These are phyloP conservation scores for Curvularia spicifera DNA, from an alignment of 2,329 filamentous ascomycete genomes.

Conservation along the genomic window DNA sequence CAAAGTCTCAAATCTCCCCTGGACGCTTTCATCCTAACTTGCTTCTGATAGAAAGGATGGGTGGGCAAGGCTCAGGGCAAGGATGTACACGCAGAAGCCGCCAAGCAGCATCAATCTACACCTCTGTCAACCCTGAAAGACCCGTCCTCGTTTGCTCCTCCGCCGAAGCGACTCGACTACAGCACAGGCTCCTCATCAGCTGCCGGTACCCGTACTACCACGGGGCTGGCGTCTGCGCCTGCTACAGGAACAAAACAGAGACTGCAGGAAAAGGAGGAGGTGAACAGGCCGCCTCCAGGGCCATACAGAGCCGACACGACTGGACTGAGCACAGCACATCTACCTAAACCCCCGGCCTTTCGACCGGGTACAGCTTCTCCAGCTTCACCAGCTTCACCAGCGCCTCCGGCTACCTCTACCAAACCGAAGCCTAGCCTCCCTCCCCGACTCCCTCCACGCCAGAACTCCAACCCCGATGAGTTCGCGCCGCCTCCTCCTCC, in stretches of 20 bases:
- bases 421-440: conserved; percentile 64
- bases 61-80: conserved; percentile 60
- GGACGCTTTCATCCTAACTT: conserved; percentile 16
- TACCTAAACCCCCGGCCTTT: conserved; percentile 73
- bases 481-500: conserved; percentile 56
- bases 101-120: conserved; percentile 60
- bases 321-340: conserved; percentile 69
- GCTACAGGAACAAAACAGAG: conserved; percentile 49
- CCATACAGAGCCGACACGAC: conserved; percentile 74
- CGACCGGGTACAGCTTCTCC: conserved; percentile 44
- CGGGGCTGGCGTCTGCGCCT: conserved; percentile 50
- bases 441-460: conserved; percentile 74
- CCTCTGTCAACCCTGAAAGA: conserved; percentile 77
- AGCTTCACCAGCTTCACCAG: conserved; percentile 21
- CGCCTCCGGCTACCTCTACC: conserved; percentile 34
- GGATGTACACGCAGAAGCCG: conserved; percentile 47
- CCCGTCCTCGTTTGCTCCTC: conserved; percentile 78
- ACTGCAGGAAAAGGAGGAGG: conserved; percentile 47
- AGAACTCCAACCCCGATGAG: conserved; percentile 60
- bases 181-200: conserved; percentile 53
- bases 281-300: conserved; percentile 57
- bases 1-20: conserved; percentile 47
- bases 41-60: conserved; percentile 59
- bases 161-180: conserved; percentile 69
- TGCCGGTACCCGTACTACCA: conserved; percentile 31